Conservation (phyloP, 2,329 filamentous ascomycete species). For the Botrytis medusae region DNA sequence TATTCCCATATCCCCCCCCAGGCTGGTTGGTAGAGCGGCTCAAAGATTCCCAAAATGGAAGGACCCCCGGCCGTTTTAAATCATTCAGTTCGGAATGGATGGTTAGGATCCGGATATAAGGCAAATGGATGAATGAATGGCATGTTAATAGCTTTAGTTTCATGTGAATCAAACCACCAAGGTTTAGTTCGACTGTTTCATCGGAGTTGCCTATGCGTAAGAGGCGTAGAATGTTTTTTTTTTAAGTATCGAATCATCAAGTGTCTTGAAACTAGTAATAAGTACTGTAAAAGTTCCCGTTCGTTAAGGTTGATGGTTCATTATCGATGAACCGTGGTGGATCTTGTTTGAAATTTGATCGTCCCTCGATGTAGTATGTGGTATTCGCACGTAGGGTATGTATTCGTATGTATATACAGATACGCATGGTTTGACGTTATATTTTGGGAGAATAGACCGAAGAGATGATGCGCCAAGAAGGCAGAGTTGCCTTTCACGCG, state of each 20-base stretch:
- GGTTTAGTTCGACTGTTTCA: neutral
- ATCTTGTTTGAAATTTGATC: neutral
- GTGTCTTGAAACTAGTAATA: constrained; percentile 1
- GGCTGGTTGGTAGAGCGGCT: neutral
- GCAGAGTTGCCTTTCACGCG: neutral
- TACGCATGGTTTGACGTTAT: neutral
- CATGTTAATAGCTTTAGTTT: neutral
- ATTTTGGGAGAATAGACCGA: neutral
- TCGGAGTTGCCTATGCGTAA: neutral
- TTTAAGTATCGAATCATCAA: neutral
- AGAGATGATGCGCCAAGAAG: neutral
- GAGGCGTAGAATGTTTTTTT: neutral
- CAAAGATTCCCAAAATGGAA: neutral
- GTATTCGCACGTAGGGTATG: neutral
- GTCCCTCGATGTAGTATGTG: neutral
- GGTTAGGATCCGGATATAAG: neutral
- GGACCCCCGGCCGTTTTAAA: constrained; percentile 3
- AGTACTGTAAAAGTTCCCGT: neutral
- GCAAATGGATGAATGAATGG: neutral
- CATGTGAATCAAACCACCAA: neutral
- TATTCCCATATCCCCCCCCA: no score
- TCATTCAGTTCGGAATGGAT: neutral
- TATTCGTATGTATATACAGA: neutral
- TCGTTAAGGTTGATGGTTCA: neutral
- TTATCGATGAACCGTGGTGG: constrained; percentile 1